Conservation (phyloP, 148 eudicot genomes). For the Silene conica region DNA sequence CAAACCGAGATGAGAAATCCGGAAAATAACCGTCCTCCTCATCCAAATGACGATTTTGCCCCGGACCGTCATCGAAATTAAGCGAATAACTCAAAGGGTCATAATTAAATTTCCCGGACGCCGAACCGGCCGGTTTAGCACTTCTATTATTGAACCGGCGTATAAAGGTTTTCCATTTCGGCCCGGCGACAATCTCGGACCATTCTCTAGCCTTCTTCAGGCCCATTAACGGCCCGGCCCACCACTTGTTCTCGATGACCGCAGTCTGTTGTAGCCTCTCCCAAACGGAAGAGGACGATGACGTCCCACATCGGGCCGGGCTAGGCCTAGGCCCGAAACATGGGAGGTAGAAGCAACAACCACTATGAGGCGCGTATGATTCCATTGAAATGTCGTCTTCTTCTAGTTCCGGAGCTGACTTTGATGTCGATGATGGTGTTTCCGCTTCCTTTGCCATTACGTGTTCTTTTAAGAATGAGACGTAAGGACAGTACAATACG, state of each 20-base stretch:
- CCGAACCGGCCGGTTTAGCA: constrained; percentile 8
- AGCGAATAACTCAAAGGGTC: constrained; percentile 71
- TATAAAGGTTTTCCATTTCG: constrained; percentile 81
- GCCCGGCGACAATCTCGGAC: constrained; percentile 82
- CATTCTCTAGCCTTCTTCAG: constrained; percentile 67
- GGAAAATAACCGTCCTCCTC: constrained; percentile 35
- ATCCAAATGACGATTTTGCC: constrained; percentile 30
- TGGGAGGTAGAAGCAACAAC: constrained; percentile 28
- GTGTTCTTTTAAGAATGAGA: no score
- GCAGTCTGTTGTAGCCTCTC: constrained; percentile 33
- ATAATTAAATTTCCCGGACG: constrained; percentile 46
- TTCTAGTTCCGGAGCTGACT: background rate
- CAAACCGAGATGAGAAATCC: constrained; percentile 33
- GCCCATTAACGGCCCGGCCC: constrained; percentile 50
- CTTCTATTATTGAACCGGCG: constrained; percentile 48
- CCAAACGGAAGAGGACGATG: constrained; percentile 33
- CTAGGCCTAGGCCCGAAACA: constrained; percentile 24
- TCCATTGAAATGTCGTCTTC: constrained; percentile 14
- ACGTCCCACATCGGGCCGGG: constrained; percentile 13
- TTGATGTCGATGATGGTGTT: background rate
- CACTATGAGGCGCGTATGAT: constrained; percentile 12
- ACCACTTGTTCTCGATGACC: constrained; percentile 21
- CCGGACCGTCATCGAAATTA: constrained; percentile 66
- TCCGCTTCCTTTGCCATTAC: constrained; percentile 1
- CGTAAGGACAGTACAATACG: no score